Conservation (phyloP, 352 stramenopile genomes). For the Pythium aristosporum region DNA sequence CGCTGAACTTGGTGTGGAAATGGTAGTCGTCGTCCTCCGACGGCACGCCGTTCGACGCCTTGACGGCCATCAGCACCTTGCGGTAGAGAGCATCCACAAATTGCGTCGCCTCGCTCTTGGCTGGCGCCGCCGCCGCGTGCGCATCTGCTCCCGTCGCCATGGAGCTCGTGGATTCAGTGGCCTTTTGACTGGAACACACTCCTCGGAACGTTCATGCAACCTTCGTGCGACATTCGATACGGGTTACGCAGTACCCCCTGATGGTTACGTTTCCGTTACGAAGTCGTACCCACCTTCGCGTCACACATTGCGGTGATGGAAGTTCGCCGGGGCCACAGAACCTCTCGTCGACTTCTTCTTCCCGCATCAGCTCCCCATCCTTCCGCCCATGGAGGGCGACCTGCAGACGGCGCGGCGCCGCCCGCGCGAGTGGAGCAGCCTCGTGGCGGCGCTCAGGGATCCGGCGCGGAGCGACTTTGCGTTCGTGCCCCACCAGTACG, state of each 20-base stretch:
- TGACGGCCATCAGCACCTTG: constrained; percentile 75
- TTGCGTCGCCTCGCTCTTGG: constrained; percentile 25
- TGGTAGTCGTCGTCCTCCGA: constrained; percentile 85
- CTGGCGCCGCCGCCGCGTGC: constrained; percentile 9
- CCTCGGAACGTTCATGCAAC: constrained; percentile 20
- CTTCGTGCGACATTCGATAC: constrained; percentile 9
- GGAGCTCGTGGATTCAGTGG: background rate
- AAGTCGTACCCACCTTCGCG: background rate
- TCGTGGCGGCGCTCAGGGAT: constrained; percentile 63
- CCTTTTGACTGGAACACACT: constrained; percentile 30
- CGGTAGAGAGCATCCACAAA: constrained; percentile 71
- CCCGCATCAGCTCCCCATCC: no score
- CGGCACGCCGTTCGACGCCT: constrained; percentile 76
- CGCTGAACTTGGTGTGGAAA: constrained; percentile 78
- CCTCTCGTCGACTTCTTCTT: background rate
- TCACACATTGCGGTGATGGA: constrained; percentile 12
- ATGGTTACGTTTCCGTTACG: constrained; percentile 18
- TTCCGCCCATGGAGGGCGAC: background rate
- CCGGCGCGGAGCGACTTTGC: constrained; percentile 75
- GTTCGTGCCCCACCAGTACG: constrained; percentile 82
- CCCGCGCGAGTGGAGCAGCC: constrained; percentile 48
- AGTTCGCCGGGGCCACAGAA: constrained; percentile 14
- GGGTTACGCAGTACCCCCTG: constrained; percentile 5
- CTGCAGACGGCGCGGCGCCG: constrained; percentile 1
- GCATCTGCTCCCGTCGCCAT: background rate